Base-by-base conservation (phyloP, 2,329 filamentous ascomycete genomes). In the Alternaria burnsii region DNA sequence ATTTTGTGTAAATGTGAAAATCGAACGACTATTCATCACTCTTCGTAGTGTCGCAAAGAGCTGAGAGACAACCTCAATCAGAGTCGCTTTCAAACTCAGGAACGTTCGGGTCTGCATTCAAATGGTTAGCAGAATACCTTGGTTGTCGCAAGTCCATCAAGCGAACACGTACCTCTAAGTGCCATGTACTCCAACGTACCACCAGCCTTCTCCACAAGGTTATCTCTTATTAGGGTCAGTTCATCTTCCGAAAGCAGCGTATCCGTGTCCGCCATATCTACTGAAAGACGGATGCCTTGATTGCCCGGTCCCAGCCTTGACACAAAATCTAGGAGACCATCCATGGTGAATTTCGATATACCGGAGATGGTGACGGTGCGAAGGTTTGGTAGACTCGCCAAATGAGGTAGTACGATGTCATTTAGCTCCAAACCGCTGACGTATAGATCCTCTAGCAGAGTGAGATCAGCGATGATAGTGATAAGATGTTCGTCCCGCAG, bases 401-500 rank as follows among this genome's bases (percentile, higher is more conserved):
- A 71, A 4, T 73, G 70, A 34, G 71, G 70, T 57, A 84, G 80
- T 11, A 85, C 76, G 22, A 81, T 79, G 61, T 88, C 84, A 5
- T 83, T 81, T 22, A 85, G 74, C 16, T 84, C 84, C 43, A 83
- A 80, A 9, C 88, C 87, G 43, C 82, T 83, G 50, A 90, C 83
- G 44, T 80, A 83, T 14, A 91, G 74, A 12, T 86, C 82, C 64
- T 88, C 85, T 0, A 91, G 80, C 16, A 80, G 70, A 0, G 75
- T 75, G 10, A 88, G 75, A 10, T 79, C 72, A 2, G 71, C 61
- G 24, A 83, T 79, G 16, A 91, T 79, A 3, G 68, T 68, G 11
- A 78, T 71, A 34, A 90, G 78, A 40, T 89, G 83, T 9, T 79
- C 73, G 8, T 83, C 77, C 0, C 76, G 79, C 59, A 89, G 83